Conservation (phyloP, 345 rosid species). For the Citrus sinensis region DVS_A1.0 CM039165.1:30253001-30253500, state of each 20-base stretch:
- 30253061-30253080: neutral
- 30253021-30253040: slow-evolving; percentile 33
- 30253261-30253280: slow-evolving; percentile 20
- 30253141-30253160: neutral
- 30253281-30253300: slow-evolving; percentile 41
- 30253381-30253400: neutral
- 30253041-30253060: slow-evolving; percentile 41
- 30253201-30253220: slow-evolving; percentile 17
- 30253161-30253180: neutral
- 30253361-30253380: neutral
- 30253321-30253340: slow-evolving; percentile 41
- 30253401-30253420: neutral
- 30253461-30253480: neutral
- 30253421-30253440: neutral
- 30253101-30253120: neutral
- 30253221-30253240: slow-evolving; percentile 22
- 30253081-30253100: neutral
- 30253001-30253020: slow-evolving; percentile 43
- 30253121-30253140: neutral
- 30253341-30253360: slow-evolving; percentile 13
- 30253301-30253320: slow-evolving; percentile 24
- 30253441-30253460: neutral
- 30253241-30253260: slow-evolving; percentile 36
- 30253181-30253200: neutral
- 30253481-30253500: no score